Evolutionary conservation across 2,329 filamentous ascomycete genomes (phyloP), one percentile per base, ranked within the genome.

Genomic region (Aspergillus fischeri): DNA sequence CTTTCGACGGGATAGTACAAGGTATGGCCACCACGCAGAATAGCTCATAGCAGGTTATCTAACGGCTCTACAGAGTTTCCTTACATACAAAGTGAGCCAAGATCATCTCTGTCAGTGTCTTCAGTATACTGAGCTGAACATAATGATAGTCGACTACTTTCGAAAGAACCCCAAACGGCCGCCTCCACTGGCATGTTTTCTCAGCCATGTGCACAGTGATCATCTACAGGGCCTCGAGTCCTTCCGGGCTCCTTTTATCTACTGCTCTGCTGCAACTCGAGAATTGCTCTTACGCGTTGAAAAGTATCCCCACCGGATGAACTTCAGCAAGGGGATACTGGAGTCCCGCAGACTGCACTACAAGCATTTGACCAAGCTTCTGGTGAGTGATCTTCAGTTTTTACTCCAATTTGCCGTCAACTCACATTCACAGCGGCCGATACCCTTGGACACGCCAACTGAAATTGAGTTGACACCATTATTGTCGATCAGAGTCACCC

Each of bases 121-220:
- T 24, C 59, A 58, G 60, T 9, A 66, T 11, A 20, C 5, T 17
- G 25, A 17, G 25, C 59, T 58, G 54, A 58, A n/a, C 25, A 49
- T 24, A 51, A 9, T 9, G 9, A 9, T 55, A 90, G 87, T 97
- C 62, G 92, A 97, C 74, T 91, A 87, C 76, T 97, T 97, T 66
- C 84, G 90, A 25, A 77, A 75, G 17, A 79, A 80, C 49, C 75
- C 78, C 3, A 77, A 78, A 5, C 74, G 74, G 17, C 81, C 75
- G 17, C 82, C 88, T 3, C 89, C 91, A 0, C 75, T 94, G 55
- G 92, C 90, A 17, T 94, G 89, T 71, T 96, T 97, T 69, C 80
- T 97, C 27, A 95, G 90, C 73, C 93, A 97, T 81, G 86, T 95
- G 2, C 93, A 97, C 70, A 95, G 89, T 62, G 92, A 97, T 66